Evolutionary conservation across 352 stramenopile species (phyloP).

Genomic region (Peronospora belbahrii): DNA sequence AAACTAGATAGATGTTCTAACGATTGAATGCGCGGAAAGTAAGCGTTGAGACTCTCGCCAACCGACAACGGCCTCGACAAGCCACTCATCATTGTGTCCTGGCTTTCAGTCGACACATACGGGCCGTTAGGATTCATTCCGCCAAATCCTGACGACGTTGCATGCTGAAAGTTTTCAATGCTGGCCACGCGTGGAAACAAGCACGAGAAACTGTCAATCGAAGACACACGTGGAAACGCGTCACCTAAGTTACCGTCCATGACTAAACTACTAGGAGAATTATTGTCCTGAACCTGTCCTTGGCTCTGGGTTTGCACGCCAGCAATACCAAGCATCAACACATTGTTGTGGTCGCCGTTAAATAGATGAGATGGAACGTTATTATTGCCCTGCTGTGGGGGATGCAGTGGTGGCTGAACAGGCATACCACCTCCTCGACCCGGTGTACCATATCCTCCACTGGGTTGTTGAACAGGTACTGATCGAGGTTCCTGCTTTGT

Average conservation of each 20-base stretch:
- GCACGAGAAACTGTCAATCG: slow-evolving; percentile 80
- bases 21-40: slow-evolving; percentile 73
- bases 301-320: slow-evolving; percentile 23
- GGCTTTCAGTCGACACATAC: slow-evolving; percentile 18
- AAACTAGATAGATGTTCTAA: slow-evolving; percentile 67
- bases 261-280: slow-evolving; percentile 5
- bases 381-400: slow-evolving; percentile 20
- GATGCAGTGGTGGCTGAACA: slow-evolving; percentile 30
- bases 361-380: slow-evolving; percentile 28
- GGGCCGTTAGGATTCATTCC: slow-evolving; percentile 18
- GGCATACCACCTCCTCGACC: slow-evolving; percentile 11
- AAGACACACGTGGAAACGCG: slow-evolving; percentile 63
- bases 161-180: slow-evolving; percentile 69
- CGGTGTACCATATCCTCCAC: slow-evolving; percentile 9
- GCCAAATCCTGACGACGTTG: slow-evolving; percentile 24
- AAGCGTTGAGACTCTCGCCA: slow-evolving; percentile 54
- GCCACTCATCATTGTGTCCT: slow-evolving; percentile 20
- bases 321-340: slow-evolving; percentile 34
- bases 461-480: slow-evolving; percentile 11
- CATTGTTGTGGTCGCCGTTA: slow-evolving; percentile 30
- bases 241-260: slow-evolving; percentile 25
- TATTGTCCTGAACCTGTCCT: slow-evolving; percentile 18
- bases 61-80: slow-evolving; percentile 53
- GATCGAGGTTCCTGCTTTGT: slow-evolving; percentile 21
- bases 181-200: slow-evolving; percentile 76